Percentiles rank a stretch among this genome's conserved stretches.
These are phyloP conservation scores for Oemleria cerasiformis DNA, from an alignment of 306 rosid species.

Conservation along the genomic window DNA sequence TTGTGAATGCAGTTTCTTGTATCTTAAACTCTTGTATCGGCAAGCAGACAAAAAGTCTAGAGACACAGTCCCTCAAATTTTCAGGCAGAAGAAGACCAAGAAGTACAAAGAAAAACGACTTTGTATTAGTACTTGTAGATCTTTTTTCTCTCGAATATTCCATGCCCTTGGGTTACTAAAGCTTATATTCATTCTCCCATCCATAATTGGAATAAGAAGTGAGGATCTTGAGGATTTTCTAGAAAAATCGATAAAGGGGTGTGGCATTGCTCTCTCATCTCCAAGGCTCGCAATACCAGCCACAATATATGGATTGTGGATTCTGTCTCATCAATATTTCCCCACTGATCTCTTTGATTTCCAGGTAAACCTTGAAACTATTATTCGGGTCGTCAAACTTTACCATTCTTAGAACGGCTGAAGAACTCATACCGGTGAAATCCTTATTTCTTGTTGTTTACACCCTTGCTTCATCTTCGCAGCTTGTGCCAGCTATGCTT, in stretches of 20 bases:
- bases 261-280: constrained; percentile 77
- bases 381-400: neutral
- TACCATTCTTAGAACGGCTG: neutral
- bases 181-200: constrained; percentile 16
- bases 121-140: too few species aligned
- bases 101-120: constrained; percentile 46
- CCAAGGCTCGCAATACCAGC: constrained; percentile 95
- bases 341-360: constrained; percentile 66
- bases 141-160: constrained; percentile 24
- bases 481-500: constrained; percentile 93
- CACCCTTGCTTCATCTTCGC: constrained; percentile 18
- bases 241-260: constrained; percentile 70
- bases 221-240: constrained; percentile 70
- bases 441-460: neutral
- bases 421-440: neutral
- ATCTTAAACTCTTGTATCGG: constrained; percentile 80
- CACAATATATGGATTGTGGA: constrained; percentile 73
- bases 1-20: constrained; percentile 68
- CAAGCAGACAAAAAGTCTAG: constrained; percentile 70
- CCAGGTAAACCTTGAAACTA: constrained; percentile 53
- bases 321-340: constrained; percentile 58
- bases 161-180: constrained; percentile 20
- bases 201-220: constrained; percentile 90
- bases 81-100: constrained; percentile 66
- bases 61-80: constrained; percentile 70